Conservation (phyloP, 1,139 yeast genomes). For the Lodderomyces jiufengensis region DNA sequence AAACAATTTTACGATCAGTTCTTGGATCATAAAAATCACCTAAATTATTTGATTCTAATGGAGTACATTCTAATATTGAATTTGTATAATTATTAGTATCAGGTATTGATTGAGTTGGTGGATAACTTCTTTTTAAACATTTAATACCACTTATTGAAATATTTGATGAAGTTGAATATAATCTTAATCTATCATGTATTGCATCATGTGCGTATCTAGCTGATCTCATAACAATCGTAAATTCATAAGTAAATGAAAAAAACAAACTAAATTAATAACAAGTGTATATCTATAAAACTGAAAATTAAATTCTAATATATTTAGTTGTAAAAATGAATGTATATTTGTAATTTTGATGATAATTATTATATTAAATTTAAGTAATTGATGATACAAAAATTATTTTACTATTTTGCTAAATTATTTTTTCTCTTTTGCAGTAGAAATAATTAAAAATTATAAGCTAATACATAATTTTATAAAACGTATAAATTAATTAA, state of each 20-base stretch:
- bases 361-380: too few relatives aligned
- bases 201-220: slow-evolving; percentile 26
- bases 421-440: too few relatives aligned
- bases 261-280: too few relatives aligned
- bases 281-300: too few relatives aligned
- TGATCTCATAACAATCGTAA: slow-evolving; percentile 7
- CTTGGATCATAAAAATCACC: slow-evolving; percentile 59
- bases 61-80: slow-evolving; percentile 28
- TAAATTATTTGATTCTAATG: slow-evolving; percentile 30
- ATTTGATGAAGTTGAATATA: slow-evolving; percentile 25
- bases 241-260: background rate
- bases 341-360: too few relatives aligned
- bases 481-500: too few relatives aligned
- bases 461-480: too few relatives aligned
- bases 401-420: too few relatives aligned
- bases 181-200: slow-evolving; percentile 28
- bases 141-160: slow-evolving; percentile 25
- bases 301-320: too few relatives aligned
- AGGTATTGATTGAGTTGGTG: slow-evolving; percentile 20
- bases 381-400: too few relatives aligned
- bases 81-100: slow-evolving; percentile 13
- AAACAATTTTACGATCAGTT: slow-evolving; percentile 54
- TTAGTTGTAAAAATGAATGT: too few relatives aligned
- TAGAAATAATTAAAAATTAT: too few relatives aligned
- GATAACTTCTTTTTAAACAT: slow-evolving; percentile 24